Percentiles rank a stretch among this genome's conserved stretches.
Conservation (phyloP, 2,329 filamentous ascomycete genomes). For the Metarhizium rileyi region DNA sequence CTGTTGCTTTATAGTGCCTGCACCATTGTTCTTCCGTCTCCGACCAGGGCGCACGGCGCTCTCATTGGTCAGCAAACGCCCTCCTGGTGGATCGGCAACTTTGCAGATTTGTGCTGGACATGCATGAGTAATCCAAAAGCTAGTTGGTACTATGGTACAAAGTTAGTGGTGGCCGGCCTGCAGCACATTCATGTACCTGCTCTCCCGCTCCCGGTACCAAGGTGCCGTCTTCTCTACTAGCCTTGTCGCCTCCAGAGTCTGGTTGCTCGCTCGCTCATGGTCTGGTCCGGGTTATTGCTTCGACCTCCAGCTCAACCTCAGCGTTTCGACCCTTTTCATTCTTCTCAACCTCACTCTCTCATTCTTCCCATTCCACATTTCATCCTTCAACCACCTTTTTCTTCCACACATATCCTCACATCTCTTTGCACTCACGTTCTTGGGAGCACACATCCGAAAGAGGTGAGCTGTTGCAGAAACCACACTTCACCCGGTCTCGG, state of each 20-base stretch:
- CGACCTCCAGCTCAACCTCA: constrained; percentile 5
- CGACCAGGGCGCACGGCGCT: constrained; percentile 16
- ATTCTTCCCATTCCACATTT: constrained; percentile 12
- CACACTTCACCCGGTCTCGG: constrained; percentile 6
- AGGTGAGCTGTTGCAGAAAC: not conserved
- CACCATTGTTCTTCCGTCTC: constrained; percentile 29
- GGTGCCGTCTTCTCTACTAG: not conserved
- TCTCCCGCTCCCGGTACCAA: not conserved
- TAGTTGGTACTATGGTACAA: not conserved
- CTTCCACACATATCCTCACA: constrained; percentile 4
- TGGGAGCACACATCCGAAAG: not conserved
- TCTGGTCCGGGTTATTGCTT: constrained; percentile 1
- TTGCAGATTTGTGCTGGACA: not conserved
- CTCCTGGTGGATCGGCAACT: constrained; percentile 9
- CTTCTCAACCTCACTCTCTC: constrained; percentile 9
- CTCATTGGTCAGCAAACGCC: constrained; percentile 22
- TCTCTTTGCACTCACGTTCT: not conserved
- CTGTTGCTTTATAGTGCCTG: constrained; percentile 8
- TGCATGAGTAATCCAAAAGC: constrained; percentile 6
- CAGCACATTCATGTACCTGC: not conserved
- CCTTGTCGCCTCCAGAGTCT: not conserved
- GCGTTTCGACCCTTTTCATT: constrained; percentile 16
- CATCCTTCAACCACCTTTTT: constrained; percentile 8
- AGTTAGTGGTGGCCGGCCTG: not conserved
- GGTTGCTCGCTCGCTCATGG: too few relatives aligned